phyloP scores from a whole-genome alignment of 768 basidiomycete species.

The Sarcodon sp. region DNA sequence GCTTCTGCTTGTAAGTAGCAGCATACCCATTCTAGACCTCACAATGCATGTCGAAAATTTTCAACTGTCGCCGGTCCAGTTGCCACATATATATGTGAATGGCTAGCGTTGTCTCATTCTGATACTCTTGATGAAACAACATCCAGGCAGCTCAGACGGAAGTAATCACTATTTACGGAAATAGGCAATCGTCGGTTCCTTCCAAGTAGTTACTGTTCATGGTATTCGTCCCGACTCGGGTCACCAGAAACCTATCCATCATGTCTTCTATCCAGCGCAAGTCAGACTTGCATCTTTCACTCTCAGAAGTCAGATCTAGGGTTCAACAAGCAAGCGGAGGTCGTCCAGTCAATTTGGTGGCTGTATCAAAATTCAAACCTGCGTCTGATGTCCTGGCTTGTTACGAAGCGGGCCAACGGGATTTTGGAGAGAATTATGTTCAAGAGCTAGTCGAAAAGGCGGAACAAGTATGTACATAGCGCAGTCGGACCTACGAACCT shows the following conservation, averaged over 20 bases:
- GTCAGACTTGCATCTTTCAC: conserved; percentile 37
- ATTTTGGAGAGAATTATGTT: conserved; percentile 98
- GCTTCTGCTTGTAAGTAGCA: no score
- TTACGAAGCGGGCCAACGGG: conserved; percentile 68
- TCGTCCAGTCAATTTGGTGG: conserved; percentile 42
- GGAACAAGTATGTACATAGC: conserved; percentile 8
- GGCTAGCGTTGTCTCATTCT: no score
- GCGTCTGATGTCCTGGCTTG: conserved; percentile 77
- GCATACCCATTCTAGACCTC: no score
- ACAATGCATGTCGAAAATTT: no score
- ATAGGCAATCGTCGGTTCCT: no score
- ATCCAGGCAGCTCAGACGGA: no score
- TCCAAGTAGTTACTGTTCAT: no score
- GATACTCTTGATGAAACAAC: no score
- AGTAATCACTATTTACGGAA: no score
- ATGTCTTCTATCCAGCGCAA: conserved; percentile 22
- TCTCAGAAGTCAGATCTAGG: conserved; percentile 38
- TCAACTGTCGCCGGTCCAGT: no score
- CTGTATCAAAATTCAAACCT: conserved; percentile 92
- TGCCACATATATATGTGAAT: no score
- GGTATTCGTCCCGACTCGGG: not conserved
- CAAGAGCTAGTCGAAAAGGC: conserved; percentile 89
- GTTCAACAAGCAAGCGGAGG: conserved; percentile 18
- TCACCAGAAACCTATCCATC: not conserved
- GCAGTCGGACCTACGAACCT: not conserved